Evolutionary conservation across 257 asterid genomes (phyloP).

Genomic region (Solanum habrochaites): DNA sequence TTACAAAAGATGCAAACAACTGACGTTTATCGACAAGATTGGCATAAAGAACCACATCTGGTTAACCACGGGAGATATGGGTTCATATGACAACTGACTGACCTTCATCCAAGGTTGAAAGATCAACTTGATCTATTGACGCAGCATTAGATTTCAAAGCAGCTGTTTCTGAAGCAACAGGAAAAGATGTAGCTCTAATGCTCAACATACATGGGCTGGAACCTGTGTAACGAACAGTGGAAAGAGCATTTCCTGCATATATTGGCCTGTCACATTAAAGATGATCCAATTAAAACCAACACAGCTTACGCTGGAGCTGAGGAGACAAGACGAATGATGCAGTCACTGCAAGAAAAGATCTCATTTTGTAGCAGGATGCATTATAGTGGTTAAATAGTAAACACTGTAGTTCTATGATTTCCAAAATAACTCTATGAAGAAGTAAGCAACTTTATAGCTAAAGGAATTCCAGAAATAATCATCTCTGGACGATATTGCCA

Average conservation of each 20-base stretch:
- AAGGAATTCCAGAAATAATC: neutral
- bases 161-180: slow-evolving; percentile 19
- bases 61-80: neutral
- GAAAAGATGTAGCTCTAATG: slow-evolving; percentile 81
- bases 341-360: neutral
- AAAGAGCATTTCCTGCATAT: slow-evolving; percentile 96
- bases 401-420: neutral
- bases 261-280: slow-evolving; percentile 60
- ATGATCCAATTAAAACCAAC: neutral
- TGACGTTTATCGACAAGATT: neutral
- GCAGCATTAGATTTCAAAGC: slow-evolving; percentile 39
- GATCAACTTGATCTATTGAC: slow-evolving; percentile 64
- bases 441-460: neutral
- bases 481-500: neutral
- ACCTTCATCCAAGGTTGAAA: slow-evolving; percentile 70
- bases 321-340: neutral
- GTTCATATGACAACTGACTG: slow-evolving; percentile 10
- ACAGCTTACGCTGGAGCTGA: neutral
- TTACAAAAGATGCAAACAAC: neutral
- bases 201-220: slow-evolving; percentile 87
- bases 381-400: neutral
- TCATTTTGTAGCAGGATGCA: neutral
- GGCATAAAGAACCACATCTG: neutral
- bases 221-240: slow-evolving; percentile 77
- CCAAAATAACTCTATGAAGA: neutral